Percentiles rank a stretch among this genome's conserved stretches.
phyloP scores from a whole-genome alignment of 2,329 filamentous ascomycete species.

The Intubia oerlemansii region DNA sequence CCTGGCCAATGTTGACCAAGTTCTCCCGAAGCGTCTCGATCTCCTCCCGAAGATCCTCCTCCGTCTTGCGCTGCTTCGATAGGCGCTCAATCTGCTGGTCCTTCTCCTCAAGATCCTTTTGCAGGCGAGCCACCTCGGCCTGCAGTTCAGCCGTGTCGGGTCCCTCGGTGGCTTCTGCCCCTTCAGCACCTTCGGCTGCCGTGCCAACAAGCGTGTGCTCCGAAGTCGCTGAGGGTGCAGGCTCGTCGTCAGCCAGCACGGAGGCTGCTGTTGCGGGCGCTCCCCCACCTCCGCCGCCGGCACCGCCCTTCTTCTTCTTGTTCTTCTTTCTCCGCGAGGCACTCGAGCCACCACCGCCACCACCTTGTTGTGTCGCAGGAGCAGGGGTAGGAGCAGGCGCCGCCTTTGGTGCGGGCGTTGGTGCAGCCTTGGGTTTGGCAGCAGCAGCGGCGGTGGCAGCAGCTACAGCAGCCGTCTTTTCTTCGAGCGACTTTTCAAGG shows the following conservation, averaged over 20 bases:
- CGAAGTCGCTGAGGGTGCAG: slow-evolving; percentile 10
- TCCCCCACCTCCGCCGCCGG: slow-evolving; percentile 17
- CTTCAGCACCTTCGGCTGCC: slow-evolving; percentile 5
- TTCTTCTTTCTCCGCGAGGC: slow-evolving; percentile 54
- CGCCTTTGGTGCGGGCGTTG: background rate
- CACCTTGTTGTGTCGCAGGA: slow-evolving; percentile 3
- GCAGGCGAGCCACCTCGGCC: slow-evolving; percentile 27
- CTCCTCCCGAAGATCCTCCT: slow-evolving; percentile 66
- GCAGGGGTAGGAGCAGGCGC: slow-evolving; percentile 4
- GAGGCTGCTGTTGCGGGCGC: slow-evolving; percentile 15
- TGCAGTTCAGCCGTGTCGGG: slow-evolving; percentile 19
- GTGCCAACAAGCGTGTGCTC: slow-evolving; percentile 9
- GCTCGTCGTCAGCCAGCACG: slow-evolving; percentile 16
- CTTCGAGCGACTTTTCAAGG: slow-evolving; percentile 21
- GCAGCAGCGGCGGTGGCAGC: too few species aligned
- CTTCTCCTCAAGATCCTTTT: slow-evolving; percentile 37
- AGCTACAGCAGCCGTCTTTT: background rate
- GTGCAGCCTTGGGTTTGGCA: too few species aligned
- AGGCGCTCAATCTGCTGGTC: slow-evolving; percentile 53
- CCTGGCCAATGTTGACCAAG: slow-evolving; percentile 56
- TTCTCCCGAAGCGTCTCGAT: slow-evolving; percentile 69
- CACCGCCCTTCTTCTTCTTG: slow-evolving; percentile 55
- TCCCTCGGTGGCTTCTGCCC: slow-evolving; percentile 11
- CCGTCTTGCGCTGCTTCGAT: slow-evolving; percentile 46
- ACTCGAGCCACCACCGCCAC: slow-evolving; percentile 1